Conservation (phyloP, 2,329 filamentous ascomycete species). For the Penicillium digitatum region DNA sequence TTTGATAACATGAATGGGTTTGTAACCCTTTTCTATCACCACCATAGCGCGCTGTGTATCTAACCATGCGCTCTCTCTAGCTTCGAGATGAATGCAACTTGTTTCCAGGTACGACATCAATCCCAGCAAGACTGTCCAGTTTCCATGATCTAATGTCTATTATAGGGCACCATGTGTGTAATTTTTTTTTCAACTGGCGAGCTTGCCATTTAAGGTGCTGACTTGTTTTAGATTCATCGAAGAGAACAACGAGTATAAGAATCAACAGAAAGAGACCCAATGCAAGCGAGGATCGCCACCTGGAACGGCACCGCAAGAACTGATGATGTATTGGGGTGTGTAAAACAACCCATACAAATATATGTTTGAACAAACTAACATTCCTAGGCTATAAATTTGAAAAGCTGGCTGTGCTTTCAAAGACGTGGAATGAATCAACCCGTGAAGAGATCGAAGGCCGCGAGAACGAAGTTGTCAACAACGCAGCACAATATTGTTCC, state of each 20-base stretch:
- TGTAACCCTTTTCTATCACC: slow-evolving; percentile 21
- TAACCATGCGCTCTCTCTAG: slow-evolving; percentile 42
- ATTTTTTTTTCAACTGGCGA: background rate
- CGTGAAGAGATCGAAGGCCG: slow-evolving; percentile 76
- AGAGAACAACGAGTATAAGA: slow-evolving; percentile 75
- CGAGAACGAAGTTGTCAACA: slow-evolving; percentile 69
- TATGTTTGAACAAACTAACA: slow-evolving; percentile 5
- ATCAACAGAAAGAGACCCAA: slow-evolving; percentile 59
- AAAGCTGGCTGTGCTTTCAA: slow-evolving; percentile 70
- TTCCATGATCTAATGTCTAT: slow-evolving; percentile 18
- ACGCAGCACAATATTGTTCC: slow-evolving; percentile 92
- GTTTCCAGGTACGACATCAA: slow-evolving; percentile 65
- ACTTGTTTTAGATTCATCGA: slow-evolving; percentile 72
- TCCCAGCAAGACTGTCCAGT: background rate
- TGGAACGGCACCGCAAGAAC: slow-evolving; percentile 62
- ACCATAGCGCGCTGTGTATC: background rate
- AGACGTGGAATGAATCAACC: slow-evolving; percentile 67
- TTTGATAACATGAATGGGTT: slow-evolving; percentile 79
- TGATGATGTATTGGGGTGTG: slow-evolving; percentile 90
- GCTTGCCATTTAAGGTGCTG: background rate
- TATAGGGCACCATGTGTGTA: slow-evolving; percentile 54
- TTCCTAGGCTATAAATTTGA: slow-evolving; percentile 90
- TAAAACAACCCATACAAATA: background rate
- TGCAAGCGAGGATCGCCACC: slow-evolving; percentile 47
- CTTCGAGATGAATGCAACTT: slow-evolving; percentile 94